Base-by-base conservation (phyloP, 106 monocot genomes). In the Dendrobium catenatum region DNA sequence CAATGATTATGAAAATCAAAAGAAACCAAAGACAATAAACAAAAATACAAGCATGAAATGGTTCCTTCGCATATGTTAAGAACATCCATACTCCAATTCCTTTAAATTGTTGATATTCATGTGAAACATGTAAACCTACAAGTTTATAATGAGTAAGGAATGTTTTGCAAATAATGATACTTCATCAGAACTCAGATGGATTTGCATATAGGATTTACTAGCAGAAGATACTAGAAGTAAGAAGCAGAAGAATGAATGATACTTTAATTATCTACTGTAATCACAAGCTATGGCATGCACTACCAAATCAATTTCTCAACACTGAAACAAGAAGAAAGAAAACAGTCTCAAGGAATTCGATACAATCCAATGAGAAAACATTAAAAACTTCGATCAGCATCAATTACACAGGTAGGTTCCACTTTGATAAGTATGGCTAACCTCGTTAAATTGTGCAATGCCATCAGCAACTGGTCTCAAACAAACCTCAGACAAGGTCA, bases 321-420 rank as follows among this genome's bases (percentile, higher is more conserved):
- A 15, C 11, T 31, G 4, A 1, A 9, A 77, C 68, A 29, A 20
- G 44, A 81, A 29, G 44, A 78, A 4, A 73, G n/a, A 47, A 70
- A 55, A 55, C 11, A 68, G 68, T 37, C 73, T 77, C 16, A 26
- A 70, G 31, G 26, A 42, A 78, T 64, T 15, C 2, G 54, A 67
- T 70, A 54, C 46, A 74, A 68, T 1, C 37, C 72, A 70, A n/a
- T 58, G 40, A 70, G 51, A 49, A 73, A 74, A 41, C 42, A 78
- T 9, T n/a, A 31, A 31, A 29, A 41, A 29, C 43, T 24, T 68
- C 26, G 26, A 47, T 26, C 44, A 43, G 31, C 9, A 84, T 94
- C 88, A 98, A 86, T 81, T 92, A 77, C 91, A 98, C 82, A 90
- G 22, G 73, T 98, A 98, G 81, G 51, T 86, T 68, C 93, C 95